Base-by-base conservation (phyloP, 768 basidiomycete species). In the Tricholoma flavovirens region DNA sequence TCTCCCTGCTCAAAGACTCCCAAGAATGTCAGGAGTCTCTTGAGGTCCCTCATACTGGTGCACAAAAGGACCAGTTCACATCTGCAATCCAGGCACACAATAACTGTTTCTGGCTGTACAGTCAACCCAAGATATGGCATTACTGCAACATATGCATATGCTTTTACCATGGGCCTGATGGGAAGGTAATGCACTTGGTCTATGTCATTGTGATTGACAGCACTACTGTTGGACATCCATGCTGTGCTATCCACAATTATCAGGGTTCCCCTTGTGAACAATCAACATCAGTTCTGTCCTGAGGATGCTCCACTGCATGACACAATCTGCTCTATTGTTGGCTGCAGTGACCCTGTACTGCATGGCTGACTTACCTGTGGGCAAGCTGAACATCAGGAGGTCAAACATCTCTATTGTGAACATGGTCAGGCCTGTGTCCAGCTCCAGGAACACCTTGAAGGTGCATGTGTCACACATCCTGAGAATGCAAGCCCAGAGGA, bases 381-480 rank as follows among this genome's bases (percentile, higher is more conserved):
- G 30, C 30, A 30, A 30, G n/a, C n/a, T n/a, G n/a, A n/a, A n/a
- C n/a, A n/a, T n/a, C n/a, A n/a, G n/a, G n/a, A n/a, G n/a, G n/a
- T n/a, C n/a, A n/a, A n/a, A n/a, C n/a, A n/a, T n/a, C n/a, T n/a
- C n/a, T n/a, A n/a, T n/a, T n/a, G n/a, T n/a, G n/a, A n/a, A n/a
- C n/a, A n/a, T n/a, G n/a, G n/a, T n/a, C n/a, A n/a, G n/a, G n/a
- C n/a, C n/a, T 4, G 5, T 30, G 66, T 66, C 50, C 66, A 68
- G 60, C 64, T 70, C 24, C 19, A 60, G 55, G 17, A 49, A 19
- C 48, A 17, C 9, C 48, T 30, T 9, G 30, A 30, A 30, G 4
- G 30, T 30, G 30, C 30, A 30, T 30, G 30, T 30, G 30, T 30
- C 8, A 3, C 42, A 9, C 42, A 43, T 43, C 42, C 42, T 21